These are phyloP conservation scores for Pseudonitzschia delicatissima DNA, from an alignment of 108 stramenopile species.

Conservation along the genomic window DNA sequence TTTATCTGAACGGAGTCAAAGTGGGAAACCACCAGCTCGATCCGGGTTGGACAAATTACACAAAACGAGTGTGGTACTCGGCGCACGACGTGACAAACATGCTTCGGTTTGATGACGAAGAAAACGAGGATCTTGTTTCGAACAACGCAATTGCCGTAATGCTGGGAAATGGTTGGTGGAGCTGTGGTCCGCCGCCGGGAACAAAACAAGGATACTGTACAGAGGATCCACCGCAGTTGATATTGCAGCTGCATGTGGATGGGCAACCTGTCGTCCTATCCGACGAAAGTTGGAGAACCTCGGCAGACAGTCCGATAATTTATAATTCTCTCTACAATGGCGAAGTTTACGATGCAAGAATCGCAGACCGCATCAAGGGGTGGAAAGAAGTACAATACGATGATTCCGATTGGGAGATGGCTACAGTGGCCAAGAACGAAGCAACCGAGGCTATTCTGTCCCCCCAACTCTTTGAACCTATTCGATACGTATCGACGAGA, in stretches of 20 bases:
- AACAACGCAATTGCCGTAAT: constrained; percentile 23
- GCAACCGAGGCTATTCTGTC: constrained; percentile 10
- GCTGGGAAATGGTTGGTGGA: constrained; percentile 37
- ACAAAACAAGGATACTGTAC: constrained; percentile 10
- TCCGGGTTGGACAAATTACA: constrained; percentile 28
- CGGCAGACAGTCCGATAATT: constrained; percentile 19
- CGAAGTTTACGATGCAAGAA: constrained; percentile 24
- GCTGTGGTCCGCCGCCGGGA: constrained; percentile 17
- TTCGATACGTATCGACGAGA: constrained; percentile 16
- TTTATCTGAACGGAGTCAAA: constrained; percentile 17
- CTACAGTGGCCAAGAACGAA: constrained; percentile 1
- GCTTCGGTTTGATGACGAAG: not conserved
- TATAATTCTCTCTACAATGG: constrained; percentile 41
- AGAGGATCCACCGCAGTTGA: constrained; percentile 16
- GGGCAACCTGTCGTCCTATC: constrained; percentile 21
- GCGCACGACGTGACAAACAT: constrained; percentile 16
- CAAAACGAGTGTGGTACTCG: constrained; percentile 27
- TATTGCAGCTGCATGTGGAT: constrained; percentile 26
- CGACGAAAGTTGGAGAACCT: constrained; percentile 3
- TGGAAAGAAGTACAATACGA: constrained; percentile 13
- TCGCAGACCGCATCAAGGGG: constrained; percentile 21
- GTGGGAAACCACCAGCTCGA: constrained; percentile 22
- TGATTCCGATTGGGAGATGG: constrained; percentile 4
- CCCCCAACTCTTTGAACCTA: constrained; percentile 24
- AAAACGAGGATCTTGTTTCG: not conserved